These are phyloP conservation scores for Isatis lusitanica DNA, from an alignment of 441 rosid genomes.

Conservation along the genomic window DNA sequence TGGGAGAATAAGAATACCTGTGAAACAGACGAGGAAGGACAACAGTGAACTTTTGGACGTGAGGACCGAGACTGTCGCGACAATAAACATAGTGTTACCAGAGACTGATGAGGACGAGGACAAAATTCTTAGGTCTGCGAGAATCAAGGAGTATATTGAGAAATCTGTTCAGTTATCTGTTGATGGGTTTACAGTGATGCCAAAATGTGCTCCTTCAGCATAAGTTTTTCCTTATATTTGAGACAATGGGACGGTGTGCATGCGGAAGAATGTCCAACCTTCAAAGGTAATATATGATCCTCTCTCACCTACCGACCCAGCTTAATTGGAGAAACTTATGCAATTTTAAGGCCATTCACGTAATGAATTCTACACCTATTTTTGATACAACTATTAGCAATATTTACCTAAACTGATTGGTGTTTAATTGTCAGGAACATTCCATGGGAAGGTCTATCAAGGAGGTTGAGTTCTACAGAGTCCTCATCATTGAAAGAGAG, in stretches of 20 bases:
- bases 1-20: too few species aligned
- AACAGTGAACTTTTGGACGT: too few species aligned
- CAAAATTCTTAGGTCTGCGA: too few species aligned
- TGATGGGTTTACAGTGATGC: too few species aligned
- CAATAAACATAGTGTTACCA: too few species aligned
- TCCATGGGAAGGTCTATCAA: background rate
- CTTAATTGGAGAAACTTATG: background rate
- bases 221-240: background rate
- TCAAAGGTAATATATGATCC: background rate
- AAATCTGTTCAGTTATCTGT: too few species aligned
- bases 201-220: too few species aligned
- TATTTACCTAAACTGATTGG: background rate
- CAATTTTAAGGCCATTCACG: too few species aligned
- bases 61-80: too few species aligned
- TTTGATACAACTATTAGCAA: background rate
- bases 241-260: background rate
- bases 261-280: background rate
- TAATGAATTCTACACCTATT: background rate
- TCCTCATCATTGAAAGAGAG: background rate
- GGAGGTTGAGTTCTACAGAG: background rate
- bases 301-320: background rate
- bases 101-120: too few species aligned
- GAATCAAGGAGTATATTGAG: too few species aligned
- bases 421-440: background rate
- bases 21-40: too few species aligned